Evolutionary conservation across 1,139 yeast species (phyloP), one percentile per base, ranked within the genome.

Genomic region (Diutina mesorugosa): DNA sequence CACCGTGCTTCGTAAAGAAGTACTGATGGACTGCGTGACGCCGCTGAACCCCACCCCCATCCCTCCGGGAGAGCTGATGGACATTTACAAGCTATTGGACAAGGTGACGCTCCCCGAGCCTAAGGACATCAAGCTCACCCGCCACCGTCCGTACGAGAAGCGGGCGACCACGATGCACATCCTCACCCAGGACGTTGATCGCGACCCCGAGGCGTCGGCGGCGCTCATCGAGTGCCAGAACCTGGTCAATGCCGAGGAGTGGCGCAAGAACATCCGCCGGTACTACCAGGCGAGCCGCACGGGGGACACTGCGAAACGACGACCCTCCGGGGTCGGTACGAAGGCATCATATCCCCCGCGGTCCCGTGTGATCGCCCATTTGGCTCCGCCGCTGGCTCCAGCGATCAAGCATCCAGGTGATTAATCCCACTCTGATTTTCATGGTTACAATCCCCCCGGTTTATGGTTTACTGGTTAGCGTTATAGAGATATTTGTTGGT

Each of bases 1-100:
- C 66, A 81, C 78, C 61, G 88, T 93, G 1, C 72, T 95, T 61
- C 75, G 99, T 60, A 93, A 93, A 65, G 99, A 95, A 63, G 97
- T 91, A 7, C 81, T 82, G 59, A 72, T 90, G 74, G 90, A 87
- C 60, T 93, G 99, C 69, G 76, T 90, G 2, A 95, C 99, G 0
- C 97, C 97, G 0, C 89, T 97, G 0, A 87, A 90, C 62, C 84
- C 86, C 0, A 66, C 66, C 3, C 73, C 96, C 0, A 85, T 91
- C 26, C 79, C 86, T 1, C 85, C 85, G 5, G 99, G 99, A 12
- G 90, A 87, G 65, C 81, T 90, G 1, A 65, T 87, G 30, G 83
- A 82, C 61, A 90, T 95, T 38, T 64, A 62, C 28, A 65, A 73
- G 54, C 68, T 93, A 3, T 30, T 45, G 29, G 41, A n/a, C 10